These are phyloP conservation scores for Podaxis pistillaris DNA, from an alignment of 768 basidiomycete genomes.

Conservation along the genomic window DNA sequence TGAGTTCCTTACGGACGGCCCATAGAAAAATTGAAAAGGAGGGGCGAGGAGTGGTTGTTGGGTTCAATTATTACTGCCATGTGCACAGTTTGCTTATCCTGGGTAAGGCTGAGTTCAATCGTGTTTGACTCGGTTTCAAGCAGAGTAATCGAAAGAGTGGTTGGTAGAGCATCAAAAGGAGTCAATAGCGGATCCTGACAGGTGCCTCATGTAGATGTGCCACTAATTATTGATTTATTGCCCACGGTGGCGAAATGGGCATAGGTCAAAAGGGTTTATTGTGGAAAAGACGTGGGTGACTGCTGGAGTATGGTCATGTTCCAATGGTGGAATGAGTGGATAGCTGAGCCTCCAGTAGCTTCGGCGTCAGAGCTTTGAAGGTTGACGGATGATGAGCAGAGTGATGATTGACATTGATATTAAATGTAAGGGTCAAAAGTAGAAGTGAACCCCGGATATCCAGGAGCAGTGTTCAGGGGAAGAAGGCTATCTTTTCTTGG, in stretches of 20 bases:
- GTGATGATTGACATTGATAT: not conserved
- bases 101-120: not conserved
- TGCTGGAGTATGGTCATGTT: not conserved
- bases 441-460: no score
- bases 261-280: not conserved
- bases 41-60: not conserved
- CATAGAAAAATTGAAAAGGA: not conserved
- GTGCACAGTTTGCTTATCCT: not conserved
- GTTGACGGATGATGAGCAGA: not conserved
- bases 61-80: not conserved
- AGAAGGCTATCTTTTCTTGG: not conserved
- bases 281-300: not conserved
- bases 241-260: not conserved
- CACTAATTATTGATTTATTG: not conserved
- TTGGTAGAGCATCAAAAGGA: not conserved
- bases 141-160: not conserved
- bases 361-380: not conserved
- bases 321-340: not conserved
- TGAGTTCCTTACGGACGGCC: not conserved
- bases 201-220: not conserved
- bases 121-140: not conserved
- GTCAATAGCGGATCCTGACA: not conserved
- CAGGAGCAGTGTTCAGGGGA: no score
- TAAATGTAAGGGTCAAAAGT: no score
- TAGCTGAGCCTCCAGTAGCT: not conserved